phyloP scores from a whole-genome alignment of 768 basidiomycete genomes.

The Boletus pseudo-olivaceus region DNA sequence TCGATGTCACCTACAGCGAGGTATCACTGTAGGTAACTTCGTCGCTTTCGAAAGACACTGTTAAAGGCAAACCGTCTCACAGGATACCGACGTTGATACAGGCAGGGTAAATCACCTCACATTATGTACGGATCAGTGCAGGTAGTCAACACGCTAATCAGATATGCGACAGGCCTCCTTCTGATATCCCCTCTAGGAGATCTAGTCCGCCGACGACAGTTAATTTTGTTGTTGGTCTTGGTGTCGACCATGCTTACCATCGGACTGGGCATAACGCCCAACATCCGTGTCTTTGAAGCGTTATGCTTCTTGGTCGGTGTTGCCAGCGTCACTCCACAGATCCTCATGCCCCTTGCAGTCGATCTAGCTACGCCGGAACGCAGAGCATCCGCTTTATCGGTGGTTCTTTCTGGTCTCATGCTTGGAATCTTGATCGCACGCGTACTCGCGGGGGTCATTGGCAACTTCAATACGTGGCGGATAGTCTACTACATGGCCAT shows the following conservation, averaged over 20 bases:
- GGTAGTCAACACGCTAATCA: conserved; percentile 20
- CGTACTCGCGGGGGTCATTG: conserved; percentile 72
- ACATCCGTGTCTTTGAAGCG: conserved; percentile 57
- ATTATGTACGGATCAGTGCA: background rate
- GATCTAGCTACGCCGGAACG: conserved; percentile 76
- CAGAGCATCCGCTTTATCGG: conserved; percentile 72
- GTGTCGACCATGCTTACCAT: conserved; percentile 60
- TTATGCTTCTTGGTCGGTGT: conserved; percentile 71
- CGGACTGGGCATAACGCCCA: conserved; percentile 62
- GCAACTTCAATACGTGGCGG: conserved; percentile 66
- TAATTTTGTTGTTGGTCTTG: conserved; percentile 58
- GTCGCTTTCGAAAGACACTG: background rate
- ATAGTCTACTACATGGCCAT: conserved; percentile 78
- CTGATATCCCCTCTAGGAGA: conserved; percentile 83
- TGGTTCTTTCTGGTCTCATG: conserved; percentile 65
- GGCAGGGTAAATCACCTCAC: conserved; percentile 47
- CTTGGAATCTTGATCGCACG: conserved; percentile 74
- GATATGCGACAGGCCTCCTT: conserved; percentile 71
- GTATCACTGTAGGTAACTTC: conserved; percentile 30
- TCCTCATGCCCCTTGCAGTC: conserved; percentile 71
- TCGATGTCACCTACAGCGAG: conserved; percentile 35
- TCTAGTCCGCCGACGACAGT: conserved; percentile 68
- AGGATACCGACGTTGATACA: conserved; percentile 67
- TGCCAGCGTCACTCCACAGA: conserved; percentile 69
- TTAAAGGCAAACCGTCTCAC: conserved; percentile 3